A percentile compares a stretch with the other conserved stretches of the same genome.
These are phyloP conservation scores for Penicillium sp. DNA, from an alignment of 2,329 filamentous ascomycete genomes.

Conservation along the genomic window DNA sequence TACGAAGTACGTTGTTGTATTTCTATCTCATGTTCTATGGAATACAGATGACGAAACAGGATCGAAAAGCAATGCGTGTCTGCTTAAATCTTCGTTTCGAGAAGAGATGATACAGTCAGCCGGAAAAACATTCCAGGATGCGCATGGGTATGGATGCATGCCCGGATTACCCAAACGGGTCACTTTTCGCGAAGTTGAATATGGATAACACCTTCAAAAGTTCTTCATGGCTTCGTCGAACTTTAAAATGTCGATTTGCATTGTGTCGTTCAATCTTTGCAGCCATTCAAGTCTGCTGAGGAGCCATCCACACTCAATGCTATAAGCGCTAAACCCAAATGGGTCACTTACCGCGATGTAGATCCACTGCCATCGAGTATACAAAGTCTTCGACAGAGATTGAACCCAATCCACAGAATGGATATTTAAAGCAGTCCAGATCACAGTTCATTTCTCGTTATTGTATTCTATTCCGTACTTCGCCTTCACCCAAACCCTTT, in stretches of 20 bases:
- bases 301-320: neutral
- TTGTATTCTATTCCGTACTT: neutral
- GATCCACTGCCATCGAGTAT: neutral
- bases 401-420: neutral
- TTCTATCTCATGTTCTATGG: neutral
- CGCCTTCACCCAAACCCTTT: neutral
- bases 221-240: neutral
- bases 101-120: neutral
- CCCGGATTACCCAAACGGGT: neutral
- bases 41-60: neutral
- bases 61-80: neutral
- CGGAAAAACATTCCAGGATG: neutral
- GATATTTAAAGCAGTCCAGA: neutral
- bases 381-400: neutral
- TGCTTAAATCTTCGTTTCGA: neutral
- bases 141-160: neutral
- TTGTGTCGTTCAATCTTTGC: neutral
- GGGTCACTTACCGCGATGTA: neutral
- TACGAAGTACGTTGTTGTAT: neutral
- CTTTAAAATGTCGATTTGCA: neutral
- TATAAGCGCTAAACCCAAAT: neutral
- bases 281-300: neutral
- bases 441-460: neutral
- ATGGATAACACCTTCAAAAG: no score
- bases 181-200: slow-evolving; percentile 23